Evolutionary conservation across 257 asterid genomes (phyloP).

Genomic region (Thymus quinquecostatus): DNA sequence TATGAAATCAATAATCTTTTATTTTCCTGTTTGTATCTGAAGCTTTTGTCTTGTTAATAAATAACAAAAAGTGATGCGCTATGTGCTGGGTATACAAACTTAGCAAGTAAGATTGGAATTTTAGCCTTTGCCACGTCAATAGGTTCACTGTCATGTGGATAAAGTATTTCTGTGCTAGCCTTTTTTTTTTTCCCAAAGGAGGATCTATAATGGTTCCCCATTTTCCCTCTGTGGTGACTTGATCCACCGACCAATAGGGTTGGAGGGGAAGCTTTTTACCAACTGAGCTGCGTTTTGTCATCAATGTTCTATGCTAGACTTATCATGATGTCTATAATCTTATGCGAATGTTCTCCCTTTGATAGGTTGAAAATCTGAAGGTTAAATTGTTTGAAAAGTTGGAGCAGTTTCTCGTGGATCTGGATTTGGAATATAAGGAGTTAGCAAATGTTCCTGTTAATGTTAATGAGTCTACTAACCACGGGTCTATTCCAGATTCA

Average conservation of each 20-base stretch:
- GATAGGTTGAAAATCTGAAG: conserved; percentile 89
- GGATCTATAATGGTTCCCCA: too few species aligned
- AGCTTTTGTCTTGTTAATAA: neutral
- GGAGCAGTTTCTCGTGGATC: conserved; percentile 89
- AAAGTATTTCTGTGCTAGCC: neutral
- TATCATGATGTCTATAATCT: conserved; percentile 21
- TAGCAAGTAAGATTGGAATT: neutral
- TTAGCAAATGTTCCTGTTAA: conserved; percentile 46
- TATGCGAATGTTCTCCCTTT: conserved; percentile 32
- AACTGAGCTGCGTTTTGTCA: too few species aligned
- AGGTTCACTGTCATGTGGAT: conserved; percentile 18
- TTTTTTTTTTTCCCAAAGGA: too few species aligned
- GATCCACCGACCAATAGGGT: too few species aligned
- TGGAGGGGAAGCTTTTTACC: too few species aligned
- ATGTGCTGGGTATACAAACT: neutral
- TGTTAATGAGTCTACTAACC: conserved; percentile 45
- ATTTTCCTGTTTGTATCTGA: neutral
- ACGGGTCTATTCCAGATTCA: conserved; percentile 45
- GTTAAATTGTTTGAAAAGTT: conserved; percentile 86
- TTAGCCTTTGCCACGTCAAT: neutral
- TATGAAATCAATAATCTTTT: conserved; percentile 19
- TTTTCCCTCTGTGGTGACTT: too few species aligned
- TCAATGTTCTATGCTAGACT: conserved; percentile 21
- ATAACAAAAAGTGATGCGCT: neutral
- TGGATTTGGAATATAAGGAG: conserved; percentile 74